Conservation (phyloP, 2,329 filamentous ascomycete genomes). For the Cercospora beticola region DNA sequence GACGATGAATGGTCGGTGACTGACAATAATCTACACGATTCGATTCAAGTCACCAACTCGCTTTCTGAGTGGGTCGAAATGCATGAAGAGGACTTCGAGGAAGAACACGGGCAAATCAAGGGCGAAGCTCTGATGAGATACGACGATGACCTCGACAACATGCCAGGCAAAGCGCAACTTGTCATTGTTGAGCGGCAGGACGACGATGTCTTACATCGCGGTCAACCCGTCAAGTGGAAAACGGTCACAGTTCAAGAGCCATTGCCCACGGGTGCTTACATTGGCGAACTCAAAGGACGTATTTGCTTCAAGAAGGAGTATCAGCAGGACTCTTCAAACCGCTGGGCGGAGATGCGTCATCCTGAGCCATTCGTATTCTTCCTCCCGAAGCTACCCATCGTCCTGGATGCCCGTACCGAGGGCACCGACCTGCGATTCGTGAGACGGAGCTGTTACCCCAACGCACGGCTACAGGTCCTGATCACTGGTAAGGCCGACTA, state of each 20-base stretch:
- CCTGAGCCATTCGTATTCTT: slow-evolving; percentile 60
- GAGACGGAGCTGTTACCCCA: slow-evolving; percentile 88
- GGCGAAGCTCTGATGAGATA: slow-evolving; percentile 70
- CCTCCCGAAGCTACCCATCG: slow-evolving; percentile 82
- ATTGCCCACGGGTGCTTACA: slow-evolving; percentile 54
- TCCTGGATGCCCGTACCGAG: slow-evolving; percentile 86
- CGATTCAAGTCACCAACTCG: slow-evolving; percentile 70
- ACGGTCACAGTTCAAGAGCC: slow-evolving; percentile 58
- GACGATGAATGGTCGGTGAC: slow-evolving; percentile 55
- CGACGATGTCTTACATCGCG: slow-evolving; percentile 50
- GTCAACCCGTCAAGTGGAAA: slow-evolving; percentile 67
- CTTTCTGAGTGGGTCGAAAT: slow-evolving; percentile 79
- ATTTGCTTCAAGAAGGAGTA: slow-evolving; percentile 52
- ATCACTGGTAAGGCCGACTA: slow-evolving; percentile 76
- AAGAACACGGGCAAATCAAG: slow-evolving; percentile 49
- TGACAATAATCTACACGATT: slow-evolving; percentile 75
- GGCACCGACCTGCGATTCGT: slow-evolving; percentile 84
- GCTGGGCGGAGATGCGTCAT: slow-evolving; percentile 50
- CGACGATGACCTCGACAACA: slow-evolving; percentile 56
- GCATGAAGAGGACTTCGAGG: slow-evolving; percentile 52
- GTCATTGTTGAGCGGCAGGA: slow-evolving; percentile 55
- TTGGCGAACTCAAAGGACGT: slow-evolving; percentile 69
- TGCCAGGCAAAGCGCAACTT: slow-evolving; percentile 52
- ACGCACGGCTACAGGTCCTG: slow-evolving; percentile 83
- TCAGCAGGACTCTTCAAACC: slow-evolving; percentile 46